Percentiles rank a stretch among this genome's conserved stretches.
phyloP scores from a whole-genome alignment of 176 grass and related monocot species.

The Cymbopogon citratus region DNA sequence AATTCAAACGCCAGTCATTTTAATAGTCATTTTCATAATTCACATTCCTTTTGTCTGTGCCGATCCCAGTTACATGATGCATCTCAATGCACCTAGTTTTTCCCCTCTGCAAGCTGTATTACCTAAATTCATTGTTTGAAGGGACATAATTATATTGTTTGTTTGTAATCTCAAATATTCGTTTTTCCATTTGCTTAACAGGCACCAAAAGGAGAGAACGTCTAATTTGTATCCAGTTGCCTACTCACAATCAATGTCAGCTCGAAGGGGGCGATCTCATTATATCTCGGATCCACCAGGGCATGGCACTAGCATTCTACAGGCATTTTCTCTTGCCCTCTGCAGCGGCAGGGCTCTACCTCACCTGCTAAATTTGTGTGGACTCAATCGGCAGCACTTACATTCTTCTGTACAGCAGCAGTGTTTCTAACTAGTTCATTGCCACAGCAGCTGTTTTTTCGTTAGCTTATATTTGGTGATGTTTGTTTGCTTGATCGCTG shows the following conservation, averaged over 20 bases:
- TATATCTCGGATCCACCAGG: conserved; percentile 46
- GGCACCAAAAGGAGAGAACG: conserved; percentile 19
- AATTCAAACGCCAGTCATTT: neutral
- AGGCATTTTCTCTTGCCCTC: too few species aligned
- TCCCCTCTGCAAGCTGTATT: neutral
- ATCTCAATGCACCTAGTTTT: neutral
- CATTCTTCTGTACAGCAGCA: conserved; percentile 46
- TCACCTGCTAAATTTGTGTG: neutral
- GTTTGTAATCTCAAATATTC: neutral
- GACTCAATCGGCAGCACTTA: conserved; percentile 2
- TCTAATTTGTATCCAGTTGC: conserved; percentile 24
- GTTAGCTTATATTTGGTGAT: conserved; percentile 1
- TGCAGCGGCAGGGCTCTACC: neutral
- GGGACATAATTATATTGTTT: neutral
- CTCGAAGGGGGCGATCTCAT: conserved; percentile 46
- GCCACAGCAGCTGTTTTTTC: neutral
- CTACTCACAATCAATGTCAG: conserved; percentile 31
- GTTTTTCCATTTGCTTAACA: conserved; percentile 3
- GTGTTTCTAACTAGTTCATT: conserved; percentile 14
- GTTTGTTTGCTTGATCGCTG: neutral
- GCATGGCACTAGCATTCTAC: conserved; percentile 24
- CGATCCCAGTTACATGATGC: neutral
- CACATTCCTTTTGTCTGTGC: neutral
- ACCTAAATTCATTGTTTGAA: neutral
- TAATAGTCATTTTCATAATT: neutral